Conservation (phyloP, 768 basidiomycete genomes). For the Mycena galericulata region DNA sequence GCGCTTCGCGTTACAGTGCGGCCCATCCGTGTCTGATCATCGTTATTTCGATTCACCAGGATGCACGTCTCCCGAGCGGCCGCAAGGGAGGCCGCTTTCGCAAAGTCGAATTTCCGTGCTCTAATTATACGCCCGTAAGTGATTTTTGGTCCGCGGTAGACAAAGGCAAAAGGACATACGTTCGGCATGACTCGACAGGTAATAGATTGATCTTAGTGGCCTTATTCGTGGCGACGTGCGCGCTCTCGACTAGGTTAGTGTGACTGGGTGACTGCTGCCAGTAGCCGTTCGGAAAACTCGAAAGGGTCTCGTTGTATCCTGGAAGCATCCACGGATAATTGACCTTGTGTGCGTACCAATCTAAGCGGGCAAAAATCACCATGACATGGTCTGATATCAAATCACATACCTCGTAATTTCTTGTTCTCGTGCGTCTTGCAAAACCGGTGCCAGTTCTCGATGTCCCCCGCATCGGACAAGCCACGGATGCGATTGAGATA, state of each 20-base stretch:
- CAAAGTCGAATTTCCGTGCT: not conserved
- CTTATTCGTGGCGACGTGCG: constrained; percentile 4
- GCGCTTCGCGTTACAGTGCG: not conserved
- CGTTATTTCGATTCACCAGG: constrained; percentile 2
- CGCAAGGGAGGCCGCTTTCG: constrained; percentile 1
- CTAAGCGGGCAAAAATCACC: not conserved
- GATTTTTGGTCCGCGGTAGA: too few species aligned
- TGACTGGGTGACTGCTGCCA: constrained; percentile 6
- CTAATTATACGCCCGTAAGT: not conserved
- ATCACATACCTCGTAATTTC: not conserved
- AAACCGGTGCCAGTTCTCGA: not conserved
- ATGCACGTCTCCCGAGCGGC: constrained; percentile 13
- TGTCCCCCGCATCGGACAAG: not conserved
- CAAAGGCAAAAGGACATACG: not conserved
- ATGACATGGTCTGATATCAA: not conserved
- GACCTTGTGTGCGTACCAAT: not conserved
- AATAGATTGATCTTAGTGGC: constrained; percentile 6
- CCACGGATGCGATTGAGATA: not conserved
- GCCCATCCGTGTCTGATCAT: constrained; percentile 1
- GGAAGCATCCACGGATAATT: constrained; percentile 3
- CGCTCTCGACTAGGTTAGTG: constrained; percentile 15
- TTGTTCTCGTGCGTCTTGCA: not conserved
- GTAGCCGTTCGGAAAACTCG: not conserved
- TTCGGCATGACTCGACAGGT: not conserved
- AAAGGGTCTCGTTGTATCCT: constrained; percentile 3